Evolutionary conservation across 1,139 yeast species (phyloP).

Genomic region (Debaryomyces udenii): DNA sequence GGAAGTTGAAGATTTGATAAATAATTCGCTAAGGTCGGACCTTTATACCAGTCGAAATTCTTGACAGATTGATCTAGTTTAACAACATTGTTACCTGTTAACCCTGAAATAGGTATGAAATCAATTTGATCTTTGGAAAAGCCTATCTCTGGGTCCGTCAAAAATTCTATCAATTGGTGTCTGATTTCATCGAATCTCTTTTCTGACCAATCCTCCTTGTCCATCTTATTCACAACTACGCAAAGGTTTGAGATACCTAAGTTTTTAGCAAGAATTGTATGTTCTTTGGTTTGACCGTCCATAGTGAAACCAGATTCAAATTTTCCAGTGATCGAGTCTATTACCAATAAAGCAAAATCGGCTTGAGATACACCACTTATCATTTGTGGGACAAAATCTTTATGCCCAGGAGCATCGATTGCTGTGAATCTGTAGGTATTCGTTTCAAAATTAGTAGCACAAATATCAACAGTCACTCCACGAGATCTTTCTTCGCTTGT

Average conservation of each 20-base stretch:
- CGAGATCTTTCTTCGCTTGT: slow-evolving; percentile 85
- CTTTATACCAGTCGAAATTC: slow-evolving; percentile 60
- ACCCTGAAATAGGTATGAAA: slow-evolving; percentile 87
- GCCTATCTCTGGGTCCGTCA: slow-evolving; percentile 61
- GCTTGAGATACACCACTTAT: slow-evolving; percentile 58
- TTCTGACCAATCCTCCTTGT: slow-evolving; percentile 70
- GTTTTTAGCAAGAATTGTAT: slow-evolving; percentile 78
- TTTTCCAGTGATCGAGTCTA: slow-evolving; percentile 81
- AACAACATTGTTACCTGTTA: slow-evolving; percentile 80
- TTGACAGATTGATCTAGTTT: slow-evolving; percentile 35
- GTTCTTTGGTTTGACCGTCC: slow-evolving; percentile 96
- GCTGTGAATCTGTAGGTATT: slow-evolving; percentile 68
- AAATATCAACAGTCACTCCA: slow-evolving; percentile 94
- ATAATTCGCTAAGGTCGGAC: slow-evolving; percentile 63
- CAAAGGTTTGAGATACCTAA: slow-evolving; percentile 78
- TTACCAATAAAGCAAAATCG: slow-evolving; percentile 70
- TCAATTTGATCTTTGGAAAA: slow-evolving; percentile 52
- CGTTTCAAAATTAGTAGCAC: slow-evolving; percentile 83
- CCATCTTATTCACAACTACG: slow-evolving; percentile 89
- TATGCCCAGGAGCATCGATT: slow-evolving; percentile 86
- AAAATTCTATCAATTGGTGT: slow-evolving; percentile 58
- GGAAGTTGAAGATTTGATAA: slow-evolving; percentile 44
- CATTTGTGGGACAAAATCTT: slow-evolving; percentile 57
- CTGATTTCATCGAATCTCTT: slow-evolving; percentile 65
- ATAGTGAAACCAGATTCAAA: slow-evolving; percentile 86